These are phyloP conservation scores for Achaetomiella virescens DNA, from an alignment of 495 filamentous ascomycete species.

Conservation along the genomic window DNA sequence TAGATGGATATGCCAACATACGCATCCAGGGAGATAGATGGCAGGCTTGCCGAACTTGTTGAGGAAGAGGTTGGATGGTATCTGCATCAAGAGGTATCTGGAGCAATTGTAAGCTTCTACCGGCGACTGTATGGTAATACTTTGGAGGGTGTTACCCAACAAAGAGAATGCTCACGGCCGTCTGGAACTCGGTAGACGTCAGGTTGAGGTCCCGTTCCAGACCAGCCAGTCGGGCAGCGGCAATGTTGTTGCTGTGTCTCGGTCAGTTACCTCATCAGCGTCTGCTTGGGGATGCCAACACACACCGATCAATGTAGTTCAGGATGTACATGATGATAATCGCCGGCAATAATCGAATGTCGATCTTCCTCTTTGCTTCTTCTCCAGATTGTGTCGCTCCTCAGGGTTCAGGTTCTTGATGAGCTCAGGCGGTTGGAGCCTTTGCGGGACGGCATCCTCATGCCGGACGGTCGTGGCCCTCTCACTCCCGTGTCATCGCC, in stretches of 20 bases:
- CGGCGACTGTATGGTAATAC: constrained; percentile 1
- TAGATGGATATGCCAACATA: constrained; percentile 16
- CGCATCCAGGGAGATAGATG: constrained; percentile 55
- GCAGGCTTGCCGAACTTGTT: constrained; percentile 55
- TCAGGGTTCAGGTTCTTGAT: constrained; percentile 42
- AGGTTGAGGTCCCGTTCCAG: constrained; percentile 44
- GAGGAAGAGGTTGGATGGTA: constrained; percentile 56
- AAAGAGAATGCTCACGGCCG: constrained; percentile 62
- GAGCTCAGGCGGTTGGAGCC: constrained; percentile 40
- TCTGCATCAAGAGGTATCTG: constrained; percentile 52
- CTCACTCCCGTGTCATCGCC: neutral
- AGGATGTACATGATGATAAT: constrained; percentile 56
- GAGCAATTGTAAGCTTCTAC: constrained; percentile 5
- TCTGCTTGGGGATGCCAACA: neutral
- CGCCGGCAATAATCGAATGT: constrained; percentile 56
- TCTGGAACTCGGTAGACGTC: constrained; percentile 47
- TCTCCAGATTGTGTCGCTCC: constrained; percentile 43
- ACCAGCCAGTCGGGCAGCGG: constrained; percentile 45
- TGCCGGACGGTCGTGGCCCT: too few relatives aligned
- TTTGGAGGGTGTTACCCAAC: constrained; percentile 52
- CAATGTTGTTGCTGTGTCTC: constrained; percentile 44
- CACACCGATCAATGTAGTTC: constrained; percentile 68
- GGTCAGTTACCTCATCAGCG: neutral
- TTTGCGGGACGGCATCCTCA: constrained; percentile 11
- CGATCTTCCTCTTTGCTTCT: constrained; percentile 54